phyloP scores from a whole-genome alignment of 1,139 yeast genomes.

The Candida labiduridarum region DNA sequence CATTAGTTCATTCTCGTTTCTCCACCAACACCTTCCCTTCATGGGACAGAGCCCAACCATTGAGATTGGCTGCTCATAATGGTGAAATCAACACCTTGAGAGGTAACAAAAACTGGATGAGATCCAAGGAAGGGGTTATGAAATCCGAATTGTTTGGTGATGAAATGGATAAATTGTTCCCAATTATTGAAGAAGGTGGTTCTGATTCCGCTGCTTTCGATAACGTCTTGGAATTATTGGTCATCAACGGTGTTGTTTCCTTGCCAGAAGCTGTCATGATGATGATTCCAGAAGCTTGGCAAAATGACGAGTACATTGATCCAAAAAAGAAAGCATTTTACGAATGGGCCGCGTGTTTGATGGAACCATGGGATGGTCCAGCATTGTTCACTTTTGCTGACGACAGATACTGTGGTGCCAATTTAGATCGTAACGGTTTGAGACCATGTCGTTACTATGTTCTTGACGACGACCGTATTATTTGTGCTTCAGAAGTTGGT shows the following conservation, averaged over 20 bases:
- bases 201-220: slow-evolving; percentile 99
- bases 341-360: slow-evolving; percentile 98
- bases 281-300: slow-evolving; percentile 98
- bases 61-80: slow-evolving; percentile 96
- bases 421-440: slow-evolving; percentile 93
- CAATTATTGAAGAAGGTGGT: slow-evolving; percentile 97
- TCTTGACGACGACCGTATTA: slow-evolving; percentile 92
- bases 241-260: slow-evolving; percentile 87
- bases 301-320: slow-evolving; percentile 82
- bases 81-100: slow-evolving; percentile 97
- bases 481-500: slow-evolving; percentile 98
- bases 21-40: slow-evolving; percentile 98
- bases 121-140: slow-evolving; percentile 98
- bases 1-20: slow-evolving; percentile 94
- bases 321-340: slow-evolving; percentile 91
- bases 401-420: slow-evolving; percentile 98
- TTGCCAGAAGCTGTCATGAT: slow-evolving; percentile 97
- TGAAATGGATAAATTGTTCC: slow-evolving; percentile 86
- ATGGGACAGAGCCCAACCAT: slow-evolving; percentile 99
- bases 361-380: slow-evolving; percentile 99
- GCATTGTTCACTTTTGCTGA: slow-evolving; percentile 96
- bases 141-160: slow-evolving; percentile 84
- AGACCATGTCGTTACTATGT: slow-evolving; percentile 98
- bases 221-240: slow-evolving; percentile 88
- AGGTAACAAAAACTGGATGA: slow-evolving; percentile 99